phyloP scores from a whole-genome alignment of 345 rosid species.

The Psidium guajava region DNA sequence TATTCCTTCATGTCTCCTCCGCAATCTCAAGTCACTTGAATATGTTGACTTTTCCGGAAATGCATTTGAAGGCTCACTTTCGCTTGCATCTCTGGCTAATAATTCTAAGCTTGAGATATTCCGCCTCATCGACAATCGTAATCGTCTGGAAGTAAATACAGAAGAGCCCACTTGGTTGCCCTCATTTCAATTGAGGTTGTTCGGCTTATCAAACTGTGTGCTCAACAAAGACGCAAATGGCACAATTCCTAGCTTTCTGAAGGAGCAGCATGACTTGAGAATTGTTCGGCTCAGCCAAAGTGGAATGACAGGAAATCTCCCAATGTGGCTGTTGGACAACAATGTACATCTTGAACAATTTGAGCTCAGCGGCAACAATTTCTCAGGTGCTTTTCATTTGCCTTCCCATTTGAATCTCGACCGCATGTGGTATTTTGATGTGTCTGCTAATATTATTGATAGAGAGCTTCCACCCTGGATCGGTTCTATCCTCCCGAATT shows the following conservation, averaged over 20 bases:
- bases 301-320: constrained; percentile 1
- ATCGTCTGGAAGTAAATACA: neutral
- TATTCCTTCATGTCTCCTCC: neutral
- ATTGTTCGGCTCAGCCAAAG: neutral
- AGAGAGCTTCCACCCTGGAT: constrained; percentile 1
- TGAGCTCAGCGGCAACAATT: neutral
- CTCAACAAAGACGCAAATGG: neutral
- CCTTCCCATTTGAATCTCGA: neutral
- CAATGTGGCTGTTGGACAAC: constrained; percentile 18
- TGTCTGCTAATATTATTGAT: neutral
- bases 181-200: neutral
- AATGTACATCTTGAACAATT: neutral
- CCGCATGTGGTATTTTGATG: neutral
- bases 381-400: neutral
- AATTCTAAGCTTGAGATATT: neutral
- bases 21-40: neutral
- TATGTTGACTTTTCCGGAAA: neutral
- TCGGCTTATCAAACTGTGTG: neutral
- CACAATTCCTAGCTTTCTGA: constrained; percentile 3
- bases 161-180: neutral
- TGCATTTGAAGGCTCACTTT: neutral
- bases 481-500: neutral
- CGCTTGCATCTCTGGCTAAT: neutral
- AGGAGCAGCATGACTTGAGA: constrained; percentile 1
- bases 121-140: neutral